These are phyloP conservation scores for Colletotrichum tropicale DNA, from an alignment of 2,329 filamentous ascomycete species.

Conservation along the genomic window DNA sequence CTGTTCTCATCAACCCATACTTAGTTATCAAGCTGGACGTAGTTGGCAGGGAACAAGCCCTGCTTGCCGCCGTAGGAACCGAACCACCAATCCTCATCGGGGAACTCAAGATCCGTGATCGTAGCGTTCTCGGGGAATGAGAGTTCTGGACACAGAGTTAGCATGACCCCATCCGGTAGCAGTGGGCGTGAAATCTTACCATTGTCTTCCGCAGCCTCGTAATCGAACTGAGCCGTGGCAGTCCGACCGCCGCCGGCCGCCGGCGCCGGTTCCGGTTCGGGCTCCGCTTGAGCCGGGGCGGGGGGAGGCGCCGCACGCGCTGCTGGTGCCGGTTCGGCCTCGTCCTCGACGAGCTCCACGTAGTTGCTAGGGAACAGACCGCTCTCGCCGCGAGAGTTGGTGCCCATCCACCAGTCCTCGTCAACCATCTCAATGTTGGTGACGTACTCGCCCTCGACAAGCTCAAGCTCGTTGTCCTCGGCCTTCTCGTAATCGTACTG, in stretches of 20 bases:
- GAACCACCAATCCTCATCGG: slow-evolving; percentile 99
- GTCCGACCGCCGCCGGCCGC: slow-evolving; percentile 56
- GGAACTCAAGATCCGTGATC: slow-evolving; percentile 87
- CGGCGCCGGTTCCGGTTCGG: slow-evolving; percentile 42
- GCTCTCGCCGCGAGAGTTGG: slow-evolving; percentile 81
- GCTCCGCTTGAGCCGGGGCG: slow-evolving; percentile 36
- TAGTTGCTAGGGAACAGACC: slow-evolving; percentile 98
- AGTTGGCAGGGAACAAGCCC: slow-evolving; percentile 84
- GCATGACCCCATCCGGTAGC: not conserved
- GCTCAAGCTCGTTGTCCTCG: slow-evolving; percentile 94
- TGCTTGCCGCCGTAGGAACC: slow-evolving; percentile 80
- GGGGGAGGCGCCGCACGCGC: slow-evolving; percentile 39
- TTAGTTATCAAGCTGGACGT: slow-evolving; percentile 62
- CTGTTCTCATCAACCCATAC: not conserved
- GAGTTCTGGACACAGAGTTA: slow-evolving; percentile 51
- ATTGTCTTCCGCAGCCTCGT: slow-evolving; percentile 96
- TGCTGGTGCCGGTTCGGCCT: slow-evolving; percentile 43
- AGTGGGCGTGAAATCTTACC: slow-evolving; percentile 50
- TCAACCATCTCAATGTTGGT: slow-evolving; percentile 97
- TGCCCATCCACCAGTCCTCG: slow-evolving; percentile 98
- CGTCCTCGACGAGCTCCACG: slow-evolving; percentile 80
- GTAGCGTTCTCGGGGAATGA: slow-evolving; percentile 90
- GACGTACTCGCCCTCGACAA: slow-evolving; percentile 86
- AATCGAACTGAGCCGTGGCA: slow-evolving; percentile 90
- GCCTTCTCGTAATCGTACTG: slow-evolving; percentile 98